Conservation (phyloP, 768 basidiomycete genomes). For the Gymnopilus junonius region DNA sequence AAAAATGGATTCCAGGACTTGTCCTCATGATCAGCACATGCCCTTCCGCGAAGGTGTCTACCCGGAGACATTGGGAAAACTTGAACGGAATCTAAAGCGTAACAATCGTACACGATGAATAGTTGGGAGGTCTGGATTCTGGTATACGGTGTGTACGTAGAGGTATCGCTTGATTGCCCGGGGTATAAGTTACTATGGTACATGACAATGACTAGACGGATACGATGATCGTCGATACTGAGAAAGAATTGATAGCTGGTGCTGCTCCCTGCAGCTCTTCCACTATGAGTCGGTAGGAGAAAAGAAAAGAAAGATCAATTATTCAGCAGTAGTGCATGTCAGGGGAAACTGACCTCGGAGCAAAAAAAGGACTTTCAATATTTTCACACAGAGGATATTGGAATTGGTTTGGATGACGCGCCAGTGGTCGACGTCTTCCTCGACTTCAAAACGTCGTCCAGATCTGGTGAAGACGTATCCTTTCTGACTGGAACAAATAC, state of each 20-base stretch:
- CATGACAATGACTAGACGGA: neutral
- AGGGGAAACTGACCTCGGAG: neutral
- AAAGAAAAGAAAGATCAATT: neutral
- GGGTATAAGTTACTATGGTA: neutral
- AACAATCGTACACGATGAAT: neutral
- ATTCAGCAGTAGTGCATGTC: neutral
- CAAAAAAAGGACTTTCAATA: neutral
- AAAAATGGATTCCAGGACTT: neutral
- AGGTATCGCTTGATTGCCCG: neutral
- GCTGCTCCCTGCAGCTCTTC: neutral
- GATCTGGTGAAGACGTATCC: conserved; percentile 22
- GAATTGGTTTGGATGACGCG: conserved; percentile 7
- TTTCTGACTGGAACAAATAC: conserved; percentile 22
- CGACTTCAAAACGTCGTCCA: conserved; percentile 21
- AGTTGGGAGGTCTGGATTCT: neutral
- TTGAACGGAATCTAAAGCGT: neutral
- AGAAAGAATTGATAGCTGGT: neutral
- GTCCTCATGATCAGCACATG: neutral
- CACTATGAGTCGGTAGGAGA: neutral
- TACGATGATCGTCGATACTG: neutral
- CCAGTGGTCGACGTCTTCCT: conserved; percentile 12
- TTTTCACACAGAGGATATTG: neutral
- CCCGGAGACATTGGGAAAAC: neutral
- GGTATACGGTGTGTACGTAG: neutral
- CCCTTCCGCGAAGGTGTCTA: conserved; percentile 4